Evolutionary conservation across 192 early-diverging fungal species (phyloP), one percentile per base, ranked within the genome.

Genomic region (Allomyces javanicus): DNA sequence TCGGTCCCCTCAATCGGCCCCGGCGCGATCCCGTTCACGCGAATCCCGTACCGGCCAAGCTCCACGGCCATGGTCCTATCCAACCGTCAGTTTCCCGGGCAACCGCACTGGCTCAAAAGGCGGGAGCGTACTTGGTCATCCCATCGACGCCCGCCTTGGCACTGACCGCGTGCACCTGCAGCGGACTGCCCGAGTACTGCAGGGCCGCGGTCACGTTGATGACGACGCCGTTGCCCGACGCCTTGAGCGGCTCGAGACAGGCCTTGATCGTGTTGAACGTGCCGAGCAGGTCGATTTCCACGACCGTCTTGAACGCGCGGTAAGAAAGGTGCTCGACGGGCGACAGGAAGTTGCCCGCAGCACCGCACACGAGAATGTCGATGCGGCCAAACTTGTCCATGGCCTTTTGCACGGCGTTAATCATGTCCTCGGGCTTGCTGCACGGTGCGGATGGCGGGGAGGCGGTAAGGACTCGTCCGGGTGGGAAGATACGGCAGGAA

Each of bases 231-330:
- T 81, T 81, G 33, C 33, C 33, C 62, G 81, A 70, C 43, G 73
- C 71, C 71, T 90, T 90, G 45, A 90, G 72, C 63, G 86, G 72
- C 21, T 82, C 80, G 62, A 87, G 77, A 27, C 80, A 78, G 44
- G 83, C 83, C 73, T 87, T 89, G 67, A 81, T 81, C 12, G 84
- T 77, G 74, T 89, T 87, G 76, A 86, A 90, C 27, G 88, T 89
- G 12, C 88, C 87, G 4, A 73, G 58, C 24, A 74, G 26, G 70
- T 74, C 82, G 64, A 83, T 83, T 55, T 82, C 81, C 64, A 83
- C 77, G 7, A 85, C 82, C 33, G 85, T 81, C 24, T 79, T 78
- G 79, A 89, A 90, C 25, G 83, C 88, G 67, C 85, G 85, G 62
- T 81, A 78, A 4, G 82, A 85, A 9, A 90, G 72, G 26, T 78